phyloP scores from a whole-genome alignment of 148 eudicot species.

The Camellia granthamiana region DNA sequence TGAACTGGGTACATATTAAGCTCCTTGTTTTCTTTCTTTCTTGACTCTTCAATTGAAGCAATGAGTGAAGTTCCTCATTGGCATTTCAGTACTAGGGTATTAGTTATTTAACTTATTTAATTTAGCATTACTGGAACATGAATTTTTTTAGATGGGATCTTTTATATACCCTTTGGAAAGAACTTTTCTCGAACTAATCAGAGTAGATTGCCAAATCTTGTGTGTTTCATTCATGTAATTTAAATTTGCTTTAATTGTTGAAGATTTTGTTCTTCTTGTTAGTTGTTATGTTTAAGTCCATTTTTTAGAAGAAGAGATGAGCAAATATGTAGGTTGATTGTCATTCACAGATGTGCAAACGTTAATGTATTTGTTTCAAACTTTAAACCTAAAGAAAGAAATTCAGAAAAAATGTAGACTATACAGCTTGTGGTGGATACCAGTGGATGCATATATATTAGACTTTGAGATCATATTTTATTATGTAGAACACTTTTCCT shows the following conservation, averaged over 20 bases:
- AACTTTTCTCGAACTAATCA: not conserved
- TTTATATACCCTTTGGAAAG: constrained; percentile 1
- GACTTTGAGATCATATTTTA: not conserved
- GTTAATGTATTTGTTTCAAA: not conserved
- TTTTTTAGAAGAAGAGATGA: not conserved
- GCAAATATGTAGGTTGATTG: not conserved
- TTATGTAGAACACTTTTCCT: not conserved
- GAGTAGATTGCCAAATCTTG: no score
- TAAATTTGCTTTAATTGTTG: not conserved
- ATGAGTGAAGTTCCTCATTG: not conserved
- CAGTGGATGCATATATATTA: not conserved
- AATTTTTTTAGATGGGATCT: no score
- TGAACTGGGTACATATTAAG: not conserved
- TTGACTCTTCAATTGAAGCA: no score
- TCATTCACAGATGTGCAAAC: not conserved
- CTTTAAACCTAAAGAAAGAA: no score
- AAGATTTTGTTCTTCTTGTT: not conserved
- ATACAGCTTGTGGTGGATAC: not conserved
- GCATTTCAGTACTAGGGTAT: not conserved
- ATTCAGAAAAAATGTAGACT: not conserved
- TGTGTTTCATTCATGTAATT: not conserved
- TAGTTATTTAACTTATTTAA: no score
- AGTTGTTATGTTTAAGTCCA: not conserved
- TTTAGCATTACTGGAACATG: not conserved
- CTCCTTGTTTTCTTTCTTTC: no score